Evolutionary conservation across 331 rosid genomes (phyloP), one percentile per base, ranked within the genome.

Genomic region (Spiraea crenata): DNA sequence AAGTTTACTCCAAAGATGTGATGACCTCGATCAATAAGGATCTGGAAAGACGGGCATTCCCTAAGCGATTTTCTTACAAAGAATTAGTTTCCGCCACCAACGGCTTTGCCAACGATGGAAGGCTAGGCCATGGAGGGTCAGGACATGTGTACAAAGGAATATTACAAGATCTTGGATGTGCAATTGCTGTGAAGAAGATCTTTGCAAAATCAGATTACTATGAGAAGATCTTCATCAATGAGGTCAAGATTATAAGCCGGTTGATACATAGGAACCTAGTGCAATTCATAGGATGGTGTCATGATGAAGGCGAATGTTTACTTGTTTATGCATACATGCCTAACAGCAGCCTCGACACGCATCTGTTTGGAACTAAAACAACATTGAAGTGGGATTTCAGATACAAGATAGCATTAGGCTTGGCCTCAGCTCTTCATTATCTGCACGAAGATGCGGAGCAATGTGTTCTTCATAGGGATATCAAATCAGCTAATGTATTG

Each of bases 181-280:
- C 44, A 1, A 82, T 86, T 38, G 88, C 86, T 0, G 82, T 81
- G 17, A 86, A 86, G 67, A 83, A 82, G 19, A 86, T 86, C 13
- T 79, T 47, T 3, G 74, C 73, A 1, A 81, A 83, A 47, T 74
- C 69, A 5, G 79, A 80, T 49, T 65, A 75, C 48, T 80, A 78
- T 3, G 76, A 86, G 73, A 78, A 68, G 0, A 0, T 48, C 52
- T 80, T 83, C 74, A 77, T 12, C 70, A 86, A 81, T 20, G 83
- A 83, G 35, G 82, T 83, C 4, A 76, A 71, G 56, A 80, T 86
- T 2, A 86, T 86, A 62, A 83, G 87, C 4, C 48, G 48, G 67
- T 80, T 11, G 1, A 3, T 45, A 45, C 48, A 45, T 13, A 45
- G 48, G 48, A 45, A 45, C 48, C 48, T 10, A 1, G 48, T 45